These are phyloP conservation scores for Cryptosporidium xiaoi DNA, from an alignment of 169 alveolate species.

Conservation along the genomic window DNA sequence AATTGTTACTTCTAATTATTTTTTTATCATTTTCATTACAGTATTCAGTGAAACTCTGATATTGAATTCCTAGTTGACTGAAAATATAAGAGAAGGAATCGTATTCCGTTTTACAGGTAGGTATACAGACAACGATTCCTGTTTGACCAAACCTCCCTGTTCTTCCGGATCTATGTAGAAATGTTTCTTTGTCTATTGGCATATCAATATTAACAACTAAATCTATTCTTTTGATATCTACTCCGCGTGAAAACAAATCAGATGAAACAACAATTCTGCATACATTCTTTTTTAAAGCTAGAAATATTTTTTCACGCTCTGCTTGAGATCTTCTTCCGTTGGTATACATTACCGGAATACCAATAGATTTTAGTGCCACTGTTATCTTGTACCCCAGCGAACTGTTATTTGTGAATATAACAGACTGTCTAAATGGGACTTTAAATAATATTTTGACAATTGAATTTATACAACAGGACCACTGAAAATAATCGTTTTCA, in stretches of 20 bases:
- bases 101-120: constrained; percentile 19
- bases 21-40: no score
- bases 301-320: constrained; percentile 75
- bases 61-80: constrained; percentile 34
- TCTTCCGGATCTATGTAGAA: constrained; percentile 91
- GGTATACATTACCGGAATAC: constrained; percentile 64
- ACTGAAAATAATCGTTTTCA: constrained; percentile 44
- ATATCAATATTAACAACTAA: constrained; percentile 90
- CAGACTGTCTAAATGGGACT: constrained; percentile 75
- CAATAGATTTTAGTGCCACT: constrained; percentile 66
- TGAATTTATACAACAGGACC: constrained; percentile 42
- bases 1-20: no score
- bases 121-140: constrained; percentile 85
- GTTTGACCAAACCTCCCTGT: constrained; percentile 87
- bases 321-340: constrained; percentile 77
- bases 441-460: constrained; percentile 35
- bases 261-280: constrained; percentile 86
- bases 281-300: constrained; percentile 63
- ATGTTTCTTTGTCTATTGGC: constrained; percentile 85
- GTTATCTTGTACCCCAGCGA: constrained; percentile 73
- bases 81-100: constrained; percentile 34
- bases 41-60: constrained; percentile 13
- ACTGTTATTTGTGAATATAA: constrained; percentile 79
- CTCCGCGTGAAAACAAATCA: constrained; percentile 92
- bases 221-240: constrained; percentile 87